Evolutionary conservation across 306 rosid species (phyloP).

Genomic region (Herpetospermum pedunculosum): DNA sequence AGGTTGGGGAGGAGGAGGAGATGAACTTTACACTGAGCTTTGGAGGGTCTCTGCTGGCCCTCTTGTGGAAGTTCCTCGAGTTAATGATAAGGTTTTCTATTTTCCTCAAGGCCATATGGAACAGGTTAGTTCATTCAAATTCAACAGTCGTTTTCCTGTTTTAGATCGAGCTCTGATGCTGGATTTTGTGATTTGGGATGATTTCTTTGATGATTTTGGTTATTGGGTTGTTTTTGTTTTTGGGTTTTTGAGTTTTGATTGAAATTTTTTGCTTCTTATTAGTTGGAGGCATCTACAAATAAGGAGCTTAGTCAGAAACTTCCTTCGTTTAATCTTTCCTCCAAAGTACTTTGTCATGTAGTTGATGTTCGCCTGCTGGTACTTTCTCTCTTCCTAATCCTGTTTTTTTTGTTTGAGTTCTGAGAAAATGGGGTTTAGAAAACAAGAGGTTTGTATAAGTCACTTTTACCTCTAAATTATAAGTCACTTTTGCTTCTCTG

Average conservation of each 20-base stretch:
- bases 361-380: constrained; percentile 56
- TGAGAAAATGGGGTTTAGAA: not conserved
- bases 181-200: not conserved
- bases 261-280: constrained; percentile 3
- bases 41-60: constrained; percentile 93
- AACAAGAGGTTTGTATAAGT: too few relatives aligned
- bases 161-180: constrained; percentile 12
- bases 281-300: constrained; percentile 89
- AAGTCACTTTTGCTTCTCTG: not conserved
- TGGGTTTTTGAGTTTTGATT: not conserved
- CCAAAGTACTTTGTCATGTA: constrained; percentile 74
- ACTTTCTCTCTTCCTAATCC: constrained; percentile 14
- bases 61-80: constrained; percentile 65
- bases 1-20: constrained; percentile 32
- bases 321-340: constrained; percentile 61
- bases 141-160: not conserved
- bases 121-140: constrained; percentile 40
- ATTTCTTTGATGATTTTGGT: not conserved
- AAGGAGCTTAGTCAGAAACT: constrained; percentile 68
- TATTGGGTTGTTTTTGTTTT: not conserved
- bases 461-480: not conserved
- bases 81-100: constrained; percentile 53
- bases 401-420: not conserved
- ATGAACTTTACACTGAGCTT: constrained; percentile 46
- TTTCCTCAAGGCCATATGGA: constrained; percentile 97